These are phyloP conservation scores for Calocera cornea DNA, from an alignment of 768 basidiomycete species.

Conservation along the genomic window DNA sequence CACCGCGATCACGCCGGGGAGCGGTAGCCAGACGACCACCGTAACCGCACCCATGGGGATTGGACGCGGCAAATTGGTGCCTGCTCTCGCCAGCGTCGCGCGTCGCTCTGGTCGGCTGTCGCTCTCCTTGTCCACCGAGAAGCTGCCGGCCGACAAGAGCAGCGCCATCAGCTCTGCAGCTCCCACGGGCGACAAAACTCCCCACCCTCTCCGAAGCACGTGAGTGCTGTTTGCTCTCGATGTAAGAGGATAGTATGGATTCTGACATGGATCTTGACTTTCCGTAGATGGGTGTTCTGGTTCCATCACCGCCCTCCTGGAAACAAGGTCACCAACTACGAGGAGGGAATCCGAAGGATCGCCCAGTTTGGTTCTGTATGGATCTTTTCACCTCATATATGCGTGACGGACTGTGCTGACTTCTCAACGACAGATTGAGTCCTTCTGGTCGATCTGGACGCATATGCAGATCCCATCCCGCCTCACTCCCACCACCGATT, in stretches of 20 bases:
- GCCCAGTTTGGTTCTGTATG: conserved; percentile 76
- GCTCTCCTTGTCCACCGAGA: background rate
- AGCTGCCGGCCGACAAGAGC: background rate
- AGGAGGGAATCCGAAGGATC: conserved; percentile 89
- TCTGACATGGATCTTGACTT: background rate
- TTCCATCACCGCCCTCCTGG: conserved; percentile 85
- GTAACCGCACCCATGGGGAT: background rate
- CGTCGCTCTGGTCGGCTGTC: background rate
- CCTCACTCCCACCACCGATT: conserved; percentile 81
- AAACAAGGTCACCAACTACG: conserved; percentile 80
- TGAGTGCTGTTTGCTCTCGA: background rate
- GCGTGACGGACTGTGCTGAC: background rate
- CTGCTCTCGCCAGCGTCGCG: conserved; percentile 1
- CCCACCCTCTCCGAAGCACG: background rate
- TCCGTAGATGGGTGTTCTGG: conserved; percentile 63
- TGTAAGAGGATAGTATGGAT: background rate
- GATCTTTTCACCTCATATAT: conserved; percentile 9
- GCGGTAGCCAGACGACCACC: conserved; percentile 6
- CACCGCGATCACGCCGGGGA: background rate
- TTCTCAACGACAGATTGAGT: conserved; percentile 52
- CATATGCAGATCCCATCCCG: conserved; percentile 77
- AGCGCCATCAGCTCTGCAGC: background rate
- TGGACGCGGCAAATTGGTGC: background rate
- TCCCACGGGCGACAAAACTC: background rate
- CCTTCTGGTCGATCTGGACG: conserved; percentile 89